Conservation (phyloP, 805 yeast genomes). For the Cyberlindnera petersonii region DNA sequence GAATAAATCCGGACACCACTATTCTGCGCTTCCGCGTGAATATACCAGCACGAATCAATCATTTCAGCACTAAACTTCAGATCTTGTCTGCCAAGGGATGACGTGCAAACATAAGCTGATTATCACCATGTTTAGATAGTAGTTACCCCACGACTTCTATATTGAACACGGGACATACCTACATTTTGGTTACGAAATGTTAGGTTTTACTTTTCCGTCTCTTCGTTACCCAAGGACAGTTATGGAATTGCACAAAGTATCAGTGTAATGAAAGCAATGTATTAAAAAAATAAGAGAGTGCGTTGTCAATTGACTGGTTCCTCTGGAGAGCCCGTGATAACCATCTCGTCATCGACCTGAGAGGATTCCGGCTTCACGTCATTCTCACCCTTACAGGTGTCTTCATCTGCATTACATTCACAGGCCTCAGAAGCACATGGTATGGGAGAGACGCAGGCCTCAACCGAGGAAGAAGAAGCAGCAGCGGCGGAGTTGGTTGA, state of each 20-base stretch:
- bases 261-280: background rate
- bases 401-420: background rate
- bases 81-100: background rate
- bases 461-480: background rate
- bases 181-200: no score
- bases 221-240: no score
- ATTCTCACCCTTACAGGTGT: background rate
- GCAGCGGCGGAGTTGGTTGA: background rate
- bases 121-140: no score
- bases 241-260: background rate
- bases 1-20: constrained; percentile 20
- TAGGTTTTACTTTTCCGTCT: no score
- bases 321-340: constrained; percentile 4
- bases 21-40: constrained; percentile 1
- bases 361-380: background rate
- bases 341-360: constrained; percentile 8
- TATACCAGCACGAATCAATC: background rate
- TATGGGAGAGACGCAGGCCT: background rate
- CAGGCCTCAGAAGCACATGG: background rate
- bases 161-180: no score
- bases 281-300: background rate
- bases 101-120: constrained; percentile 7
- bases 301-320: constrained; percentile 6
- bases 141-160: no score
- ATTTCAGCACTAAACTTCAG: background rate